phyloP scores from a whole-genome alignment of 345 rosid species.

The Erodium maritimum region DNA sequence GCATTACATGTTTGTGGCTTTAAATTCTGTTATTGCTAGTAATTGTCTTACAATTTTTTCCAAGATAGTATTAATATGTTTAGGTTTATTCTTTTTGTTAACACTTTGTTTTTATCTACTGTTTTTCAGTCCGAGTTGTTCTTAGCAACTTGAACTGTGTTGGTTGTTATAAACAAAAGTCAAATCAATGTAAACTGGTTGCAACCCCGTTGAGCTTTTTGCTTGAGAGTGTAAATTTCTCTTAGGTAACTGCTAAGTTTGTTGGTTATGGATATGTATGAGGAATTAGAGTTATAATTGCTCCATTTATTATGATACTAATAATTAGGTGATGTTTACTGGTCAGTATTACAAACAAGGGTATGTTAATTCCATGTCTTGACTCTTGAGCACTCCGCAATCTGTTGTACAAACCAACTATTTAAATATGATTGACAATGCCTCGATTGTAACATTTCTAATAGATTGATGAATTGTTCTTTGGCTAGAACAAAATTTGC shows the following conservation, averaged over 20 bases:
- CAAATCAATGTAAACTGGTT: not conserved
- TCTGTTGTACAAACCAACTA: not conserved
- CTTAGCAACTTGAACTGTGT: not conserved
- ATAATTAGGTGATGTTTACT: not conserved
- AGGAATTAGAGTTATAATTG: not conserved
- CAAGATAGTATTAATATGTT: not conserved
- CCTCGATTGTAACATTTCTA: not conserved
- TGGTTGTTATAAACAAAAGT: not conserved
- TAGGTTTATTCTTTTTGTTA: not conserved
- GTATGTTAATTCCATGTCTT: not conserved
- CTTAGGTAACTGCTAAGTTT: not conserved
- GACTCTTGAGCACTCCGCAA: not conserved
- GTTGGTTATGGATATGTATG: not conserved
- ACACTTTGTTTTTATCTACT: too few species aligned
- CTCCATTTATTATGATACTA: not conserved
- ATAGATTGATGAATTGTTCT: not conserved
- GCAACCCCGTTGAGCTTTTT: not conserved
- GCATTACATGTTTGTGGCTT: not conserved
- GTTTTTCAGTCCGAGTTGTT: not conserved
- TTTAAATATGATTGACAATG: too few species aligned
- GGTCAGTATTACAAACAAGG: not conserved
- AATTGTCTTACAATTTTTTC: not conserved
- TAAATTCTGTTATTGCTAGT: not conserved
- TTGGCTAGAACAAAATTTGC: not conserved
- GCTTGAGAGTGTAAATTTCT: not conserved